phyloP scores from a whole-genome alignment of 805 yeast species.

The Saccharomycopsis microspora region DNA sequence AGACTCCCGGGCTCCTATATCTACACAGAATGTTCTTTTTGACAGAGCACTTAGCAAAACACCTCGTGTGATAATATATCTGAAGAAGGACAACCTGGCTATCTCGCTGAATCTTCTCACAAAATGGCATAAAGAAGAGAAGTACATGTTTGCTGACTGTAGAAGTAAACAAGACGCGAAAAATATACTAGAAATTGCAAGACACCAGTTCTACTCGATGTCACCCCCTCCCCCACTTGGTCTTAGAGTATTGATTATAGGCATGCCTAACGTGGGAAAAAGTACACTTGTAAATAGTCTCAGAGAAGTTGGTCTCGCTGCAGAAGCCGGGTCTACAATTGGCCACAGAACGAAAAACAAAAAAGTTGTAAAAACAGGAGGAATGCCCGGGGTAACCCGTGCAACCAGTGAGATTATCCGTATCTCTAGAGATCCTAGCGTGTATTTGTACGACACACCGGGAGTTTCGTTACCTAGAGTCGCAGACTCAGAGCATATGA shows the following conservation, averaged over 20 bases:
- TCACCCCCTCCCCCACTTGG: conserved; percentile 79
- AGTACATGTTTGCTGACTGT: conserved; percentile 48
- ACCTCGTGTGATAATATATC: conserved; percentile 52
- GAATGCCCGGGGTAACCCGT: conserved; percentile 84
- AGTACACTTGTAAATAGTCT: conserved; percentile 74
- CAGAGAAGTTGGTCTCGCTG: conserved; percentile 25
- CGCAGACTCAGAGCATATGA: conserved; percentile 54
- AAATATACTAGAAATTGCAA: conserved; percentile 38
- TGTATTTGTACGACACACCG: conserved; percentile 79
- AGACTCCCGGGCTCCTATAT: conserved; percentile 82
- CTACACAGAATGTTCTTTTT: conserved; percentile 71
- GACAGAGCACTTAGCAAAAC: conserved; percentile 45
- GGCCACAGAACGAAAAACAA: conserved; percentile 21
- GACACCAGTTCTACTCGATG: conserved; percentile 32
- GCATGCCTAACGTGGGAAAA: conserved; percentile 98
- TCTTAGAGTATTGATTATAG: conserved; percentile 61
- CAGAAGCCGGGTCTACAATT: conserved; percentile 16
- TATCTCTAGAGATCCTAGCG: conserved; percentile 46
- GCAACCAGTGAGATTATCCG: conserved; percentile 66
- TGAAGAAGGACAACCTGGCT: conserved; percentile 58
- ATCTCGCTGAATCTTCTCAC: conserved; percentile 29
- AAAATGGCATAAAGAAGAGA: conserved; percentile 37
- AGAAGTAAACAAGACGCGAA: conserved; percentile 38
- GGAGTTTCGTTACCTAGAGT: conserved; percentile 82
- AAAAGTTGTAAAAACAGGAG: conserved; percentile 79